These are phyloP conservation scores for Acanthamoeba culbertsoni DNA, from an alignment of 208 protist species.

Conservation along the genomic window DNA sequence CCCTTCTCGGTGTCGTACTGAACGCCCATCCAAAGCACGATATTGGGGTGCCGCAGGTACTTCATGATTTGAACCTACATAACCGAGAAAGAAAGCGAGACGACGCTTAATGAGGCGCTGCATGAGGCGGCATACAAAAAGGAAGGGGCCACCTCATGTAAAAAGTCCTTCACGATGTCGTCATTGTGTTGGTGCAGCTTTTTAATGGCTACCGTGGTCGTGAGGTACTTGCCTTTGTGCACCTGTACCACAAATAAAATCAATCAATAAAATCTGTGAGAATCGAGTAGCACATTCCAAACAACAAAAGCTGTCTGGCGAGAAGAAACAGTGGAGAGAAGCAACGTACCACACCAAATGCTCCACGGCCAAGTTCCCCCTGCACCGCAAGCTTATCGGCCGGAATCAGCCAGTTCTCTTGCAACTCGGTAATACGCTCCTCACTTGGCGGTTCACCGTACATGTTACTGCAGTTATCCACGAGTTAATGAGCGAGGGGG, in stretches of 20 bases:
- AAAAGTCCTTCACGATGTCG: slow-evolving; percentile 32
- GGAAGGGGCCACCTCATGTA: not conserved
- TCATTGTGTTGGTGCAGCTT: slow-evolving; percentile 43
- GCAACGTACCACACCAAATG: slow-evolving; percentile 34
- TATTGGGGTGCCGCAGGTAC: not conserved
- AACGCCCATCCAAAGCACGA: slow-evolving; percentile 43
- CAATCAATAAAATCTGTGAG: not conserved
- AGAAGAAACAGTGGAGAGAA: too few relatives aligned
- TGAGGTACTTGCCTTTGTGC: slow-evolving; percentile 32
- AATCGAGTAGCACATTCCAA: too few relatives aligned
- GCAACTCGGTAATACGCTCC: not conserved
- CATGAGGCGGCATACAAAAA: not conserved
- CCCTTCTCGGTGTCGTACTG: not conserved
- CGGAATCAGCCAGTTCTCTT: slow-evolving; percentile 37
- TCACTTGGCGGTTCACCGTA: not conserved
- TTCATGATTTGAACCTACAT: slow-evolving; percentile 48
- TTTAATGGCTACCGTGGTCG: slow-evolving; percentile 14
- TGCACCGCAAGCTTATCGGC: not conserved
- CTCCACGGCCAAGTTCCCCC: not conserved
- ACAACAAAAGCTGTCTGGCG: too few relatives aligned
- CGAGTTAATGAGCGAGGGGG: too few relatives aligned
- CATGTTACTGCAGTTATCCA: too few relatives aligned
- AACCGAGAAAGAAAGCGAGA: not conserved
- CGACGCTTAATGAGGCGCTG: not conserved
- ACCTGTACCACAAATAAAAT: not conserved